Evolutionary conservation across 352 stramenopile species (phyloP).

Genomic region (Phytophthora aleatoria): DNA sequence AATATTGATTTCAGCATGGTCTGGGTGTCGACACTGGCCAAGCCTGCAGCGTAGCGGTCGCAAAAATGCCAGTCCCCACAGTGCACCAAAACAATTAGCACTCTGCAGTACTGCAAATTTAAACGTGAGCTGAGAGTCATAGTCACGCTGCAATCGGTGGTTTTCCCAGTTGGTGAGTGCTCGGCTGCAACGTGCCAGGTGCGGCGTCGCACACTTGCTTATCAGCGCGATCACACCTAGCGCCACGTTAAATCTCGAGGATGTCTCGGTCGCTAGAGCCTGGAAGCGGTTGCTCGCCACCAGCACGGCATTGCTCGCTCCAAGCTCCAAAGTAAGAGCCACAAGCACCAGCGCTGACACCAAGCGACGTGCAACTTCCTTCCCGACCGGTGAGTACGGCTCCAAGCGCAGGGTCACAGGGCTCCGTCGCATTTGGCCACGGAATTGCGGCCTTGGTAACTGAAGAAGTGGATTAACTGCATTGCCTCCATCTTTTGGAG

Average conservation of each 20-base stretch:
- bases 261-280: constrained; percentile 12
- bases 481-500: constrained; percentile 24
- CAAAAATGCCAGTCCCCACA: constrained; percentile 62
- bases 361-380: constrained; percentile 38
- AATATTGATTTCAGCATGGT: constrained; percentile 17
- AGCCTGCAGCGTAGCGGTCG: constrained; percentile 35
- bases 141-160: constrained; percentile 64
- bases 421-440: constrained; percentile 53
- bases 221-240: constrained; percentile 44
- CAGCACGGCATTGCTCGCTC: constrained; percentile 38
- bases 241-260: constrained; percentile 31
- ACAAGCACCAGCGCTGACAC: constrained; percentile 31
- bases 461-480: constrained; percentile 22
- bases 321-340: constrained; percentile 30
- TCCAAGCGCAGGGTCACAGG: constrained; percentile 61
- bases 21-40: constrained; percentile 20
- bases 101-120: constrained; percentile 74
- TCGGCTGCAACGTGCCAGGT: constrained; percentile 45
- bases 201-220: constrained; percentile 21
- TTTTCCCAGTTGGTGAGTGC: constrained; percentile 78
- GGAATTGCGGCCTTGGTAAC: constrained; percentile 59
- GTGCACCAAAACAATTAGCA: constrained; percentile 59
- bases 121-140: constrained; percentile 76
- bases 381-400: constrained; percentile 41
- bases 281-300: constrained; percentile 45